Evolutionary conservation across 2,329 filamentous ascomycete genomes (phyloP).

Genomic region (Decorospora gaudefroyi): DNA sequence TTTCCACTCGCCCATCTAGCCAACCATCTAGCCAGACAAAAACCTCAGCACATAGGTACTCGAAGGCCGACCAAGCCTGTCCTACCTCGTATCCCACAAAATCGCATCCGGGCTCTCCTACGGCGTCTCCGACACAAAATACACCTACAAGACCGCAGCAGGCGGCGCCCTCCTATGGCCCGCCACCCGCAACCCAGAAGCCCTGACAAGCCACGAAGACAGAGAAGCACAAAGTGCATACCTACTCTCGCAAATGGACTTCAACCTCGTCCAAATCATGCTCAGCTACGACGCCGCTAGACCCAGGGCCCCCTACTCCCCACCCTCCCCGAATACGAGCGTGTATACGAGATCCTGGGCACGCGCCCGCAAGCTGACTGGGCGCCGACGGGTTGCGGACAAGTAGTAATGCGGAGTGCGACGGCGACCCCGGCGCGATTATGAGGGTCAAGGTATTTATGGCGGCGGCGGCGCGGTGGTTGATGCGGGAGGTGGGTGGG

Average conservation of each 20-base stretch:
- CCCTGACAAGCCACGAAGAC: constrained; percentile 13
- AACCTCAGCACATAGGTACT: constrained; percentile 23
- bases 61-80: constrained; percentile 2
- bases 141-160: constrained; percentile 40
- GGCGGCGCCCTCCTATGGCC: constrained; percentile 39
- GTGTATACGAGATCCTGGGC: constrained; percentile 29
- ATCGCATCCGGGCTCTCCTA: constrained; percentile 44
- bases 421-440: constrained; percentile 46
- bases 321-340: constrained; percentile 30
- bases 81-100: constrained; percentile 44
- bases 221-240: constrained; percentile 26
- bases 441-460: constrained; percentile 44
- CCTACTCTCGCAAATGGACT: constrained; percentile 47
- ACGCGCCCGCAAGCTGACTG: constrained; percentile 24
- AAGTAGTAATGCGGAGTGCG: constrained; percentile 47
- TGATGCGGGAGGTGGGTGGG: constrained; percentile 45
- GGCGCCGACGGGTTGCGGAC: constrained; percentile 31
- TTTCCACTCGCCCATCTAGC: constrained; percentile 38
- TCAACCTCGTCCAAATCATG: constrained; percentile 48
- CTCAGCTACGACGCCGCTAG: constrained; percentile 43
- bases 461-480: constrained; percentile 42
- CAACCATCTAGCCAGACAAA: constrained; percentile 30
- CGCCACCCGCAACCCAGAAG: constrained; percentile 19
- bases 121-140: constrained; percentile 50
- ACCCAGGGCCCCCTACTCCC: constrained; percentile 31